Evolutionary conservation across 2,329 filamentous ascomycete species (phyloP), one percentile per base, ranked within the genome.

Genomic region (Teratosphaeria zuluensis): DNA sequence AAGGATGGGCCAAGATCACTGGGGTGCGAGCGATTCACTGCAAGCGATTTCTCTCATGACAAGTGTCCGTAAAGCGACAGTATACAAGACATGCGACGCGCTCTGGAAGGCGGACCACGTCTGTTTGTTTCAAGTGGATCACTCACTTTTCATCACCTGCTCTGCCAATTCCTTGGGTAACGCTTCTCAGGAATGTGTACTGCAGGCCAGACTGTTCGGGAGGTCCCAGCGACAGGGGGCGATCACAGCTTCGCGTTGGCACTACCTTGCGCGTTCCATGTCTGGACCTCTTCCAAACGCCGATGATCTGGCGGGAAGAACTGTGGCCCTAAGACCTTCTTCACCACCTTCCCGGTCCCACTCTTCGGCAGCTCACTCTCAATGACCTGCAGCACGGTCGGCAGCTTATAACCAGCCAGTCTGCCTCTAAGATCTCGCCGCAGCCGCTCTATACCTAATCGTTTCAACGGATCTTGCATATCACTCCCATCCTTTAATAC

Each of bases 291-390:
- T 14, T 60, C 54, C 42, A 63, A 1, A 1, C 38, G 56, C 30
- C 42, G 46, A 42, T 69, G 70, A 16, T 65, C 55, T 7, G 51
- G 12, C n/a, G 68, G 68, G 52, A 72, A 72, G 62, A 69, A 69
- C 32, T 64, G 57, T 9, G 69, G 68, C 1, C 67, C 68, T 0
- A 72, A 63, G 3, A 60, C 59, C 65, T 79, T 80, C 69, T 81
- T 81, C 58, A 77, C 72, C n/a, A 81, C 76, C 65, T 81, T 81
- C 0, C 77, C 77, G 0, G 77, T 80, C 0, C 66, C 73, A 24
- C 73, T 76, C 64, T 80, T 80, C 2, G 78, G 78, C 42, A 80
- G 65, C 64, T 80, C 78, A 4, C 70, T 72, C 32, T 74, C 67
- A 4, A 77, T 67, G 30, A 80, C 66, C 5, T 75, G 67, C 51